Percentiles rank a stretch among this genome's conserved stretches.
These are phyloP conservation scores for Solanum appendiculatum DNA, from an alignment of 257 asterid species.

Conservation along the genomic window DNA sequence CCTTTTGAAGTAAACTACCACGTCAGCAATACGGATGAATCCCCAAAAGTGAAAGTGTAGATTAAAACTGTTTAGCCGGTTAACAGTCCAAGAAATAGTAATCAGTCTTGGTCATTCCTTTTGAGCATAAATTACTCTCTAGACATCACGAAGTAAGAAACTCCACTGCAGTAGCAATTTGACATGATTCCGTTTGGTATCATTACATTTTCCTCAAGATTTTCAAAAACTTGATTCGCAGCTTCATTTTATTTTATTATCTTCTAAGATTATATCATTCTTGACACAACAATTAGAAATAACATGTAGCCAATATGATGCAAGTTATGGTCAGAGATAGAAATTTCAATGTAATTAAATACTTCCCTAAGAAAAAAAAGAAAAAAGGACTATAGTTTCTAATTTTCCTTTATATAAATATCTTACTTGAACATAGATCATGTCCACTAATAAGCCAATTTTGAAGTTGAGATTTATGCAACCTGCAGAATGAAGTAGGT, in stretches of 20 bases:
- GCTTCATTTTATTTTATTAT: neutral
- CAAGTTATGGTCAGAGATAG: neutral
- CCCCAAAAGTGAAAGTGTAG: neutral
- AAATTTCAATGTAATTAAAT: neutral
- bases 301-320: neutral
- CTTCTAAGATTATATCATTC: neutral
- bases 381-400: neutral
- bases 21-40: neutral
- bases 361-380: neutral
- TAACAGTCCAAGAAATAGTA: neutral
- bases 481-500: conserved; percentile 25
- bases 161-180: neutral
- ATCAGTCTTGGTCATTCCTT: neutral
- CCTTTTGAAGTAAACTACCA: neutral
- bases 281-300: neutral
- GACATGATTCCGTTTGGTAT: neutral
- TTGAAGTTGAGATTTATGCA: conserved; percentile 5
- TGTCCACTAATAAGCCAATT: conserved; percentile 20
- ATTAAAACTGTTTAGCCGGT: neutral
- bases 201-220: neutral
- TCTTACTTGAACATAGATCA: conserved; percentile 87
- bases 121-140: neutral
- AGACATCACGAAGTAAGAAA: neutral
- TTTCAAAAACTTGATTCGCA: neutral
- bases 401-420: neutral